Conservation (phyloP, 306 rosid species). For the Quercus ilex region DNA sequence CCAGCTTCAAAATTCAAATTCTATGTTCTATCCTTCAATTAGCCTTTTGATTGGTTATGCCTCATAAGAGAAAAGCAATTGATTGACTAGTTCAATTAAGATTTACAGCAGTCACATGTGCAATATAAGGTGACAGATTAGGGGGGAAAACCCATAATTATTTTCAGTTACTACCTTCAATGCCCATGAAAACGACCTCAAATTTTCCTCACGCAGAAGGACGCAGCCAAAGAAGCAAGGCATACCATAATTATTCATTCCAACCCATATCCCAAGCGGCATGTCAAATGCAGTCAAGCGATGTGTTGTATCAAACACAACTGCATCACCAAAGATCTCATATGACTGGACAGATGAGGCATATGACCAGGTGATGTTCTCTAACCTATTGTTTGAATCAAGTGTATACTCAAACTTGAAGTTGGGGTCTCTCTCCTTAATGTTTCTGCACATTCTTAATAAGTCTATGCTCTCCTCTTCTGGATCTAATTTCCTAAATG, state of each 20-base stretch:
- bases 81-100: constrained; percentile 7
- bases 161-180: constrained; percentile 59
- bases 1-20: neutral
- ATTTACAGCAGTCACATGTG: constrained; percentile 2
- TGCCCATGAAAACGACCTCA: constrained; percentile 86
- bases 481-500: constrained; percentile 83
- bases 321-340: constrained; percentile 86
- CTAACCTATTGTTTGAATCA: constrained; percentile 68
- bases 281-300: constrained; percentile 87
- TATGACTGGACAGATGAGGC: constrained; percentile 82
- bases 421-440: constrained; percentile 83
- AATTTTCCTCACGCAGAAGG: constrained; percentile 77
- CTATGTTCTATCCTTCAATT: neutral
- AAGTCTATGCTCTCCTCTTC: constrained; percentile 88
- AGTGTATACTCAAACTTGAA: constrained; percentile 84
- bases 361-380: constrained; percentile 93
- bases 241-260: constrained; percentile 94
- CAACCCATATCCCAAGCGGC: constrained; percentile 97
- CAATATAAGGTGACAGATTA: neutral
- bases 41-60: constrained; percentile 1
- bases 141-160: constrained; percentile 3
- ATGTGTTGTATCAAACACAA: constrained; percentile 92
- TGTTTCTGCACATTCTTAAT: constrained; percentile 82
- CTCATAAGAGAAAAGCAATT: neutral
- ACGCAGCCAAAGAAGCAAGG: constrained; percentile 96